Evolutionary conservation across 345 rosid species (phyloP).

Genomic region (Populus euphratica): DNA sequence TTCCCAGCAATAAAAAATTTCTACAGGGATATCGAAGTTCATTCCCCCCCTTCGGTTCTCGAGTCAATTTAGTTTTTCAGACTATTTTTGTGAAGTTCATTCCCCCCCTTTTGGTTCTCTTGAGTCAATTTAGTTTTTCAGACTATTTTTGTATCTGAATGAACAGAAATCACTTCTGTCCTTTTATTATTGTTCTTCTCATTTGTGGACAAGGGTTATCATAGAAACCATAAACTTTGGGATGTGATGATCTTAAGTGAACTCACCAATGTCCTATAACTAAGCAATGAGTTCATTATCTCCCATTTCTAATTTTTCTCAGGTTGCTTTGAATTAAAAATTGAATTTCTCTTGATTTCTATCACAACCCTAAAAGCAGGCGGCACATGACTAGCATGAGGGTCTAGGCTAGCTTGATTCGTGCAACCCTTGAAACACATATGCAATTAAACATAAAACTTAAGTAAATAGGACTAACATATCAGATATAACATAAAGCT

Average conservation of each 20-base stretch:
- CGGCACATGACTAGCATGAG: too few relatives aligned
- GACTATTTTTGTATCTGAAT: background rate
- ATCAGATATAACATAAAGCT: too few relatives aligned
- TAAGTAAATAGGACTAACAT: too few relatives aligned
- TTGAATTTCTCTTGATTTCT: background rate
- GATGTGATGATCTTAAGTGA: background rate
- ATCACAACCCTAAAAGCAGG: too few relatives aligned
- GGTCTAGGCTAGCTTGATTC: too few relatives aligned
- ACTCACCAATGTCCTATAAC: background rate
- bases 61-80: conserved; percentile 3
- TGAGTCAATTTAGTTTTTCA: conserved; percentile 2
- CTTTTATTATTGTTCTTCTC: background rate
- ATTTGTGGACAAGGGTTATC: background rate
- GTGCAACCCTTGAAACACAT: too few relatives aligned
- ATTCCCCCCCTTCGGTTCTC: background rate
- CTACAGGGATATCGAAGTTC: background rate
- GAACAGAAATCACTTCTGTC: background rate
- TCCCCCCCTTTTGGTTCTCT: too few relatives aligned
- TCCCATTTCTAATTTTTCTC: background rate
- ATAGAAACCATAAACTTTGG: background rate
- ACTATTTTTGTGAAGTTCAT: too few relatives aligned
- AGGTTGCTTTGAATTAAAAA: background rate
- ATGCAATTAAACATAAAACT: too few relatives aligned
- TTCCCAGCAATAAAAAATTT: background rate
- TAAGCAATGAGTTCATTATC: background rate